Conservation (phyloP, 2,329 filamentous ascomycete species). For the Diaporthe vaccinii region DNA sequence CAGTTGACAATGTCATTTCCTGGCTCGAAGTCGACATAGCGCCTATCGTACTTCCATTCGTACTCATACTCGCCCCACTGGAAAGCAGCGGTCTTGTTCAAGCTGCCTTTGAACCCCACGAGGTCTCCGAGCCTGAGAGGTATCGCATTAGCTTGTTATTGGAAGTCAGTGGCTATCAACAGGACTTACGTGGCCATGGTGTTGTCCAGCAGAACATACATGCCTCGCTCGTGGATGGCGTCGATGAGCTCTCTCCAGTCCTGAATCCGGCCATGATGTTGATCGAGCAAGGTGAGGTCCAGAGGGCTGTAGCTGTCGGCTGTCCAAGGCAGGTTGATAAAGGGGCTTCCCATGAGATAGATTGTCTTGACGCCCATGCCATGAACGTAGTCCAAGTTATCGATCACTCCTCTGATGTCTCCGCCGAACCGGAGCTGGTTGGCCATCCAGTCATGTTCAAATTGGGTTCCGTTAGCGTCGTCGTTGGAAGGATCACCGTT, state of each 20-base stretch:
- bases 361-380: constrained; percentile 73
- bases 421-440: constrained; percentile 74
- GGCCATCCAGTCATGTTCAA: constrained; percentile 69
- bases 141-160: background rate
- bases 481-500: constrained; percentile 75
- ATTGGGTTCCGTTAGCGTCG: constrained; percentile 70
- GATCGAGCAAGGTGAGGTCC: constrained; percentile 73
- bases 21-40: constrained; percentile 71
- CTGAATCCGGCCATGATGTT: constrained; percentile 71
- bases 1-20: constrained; percentile 68
- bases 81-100: constrained; percentile 71
- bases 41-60: constrained; percentile 65
- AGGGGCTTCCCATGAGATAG: constrained; percentile 71
- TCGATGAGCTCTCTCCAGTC: constrained; percentile 69
- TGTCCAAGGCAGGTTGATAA: constrained; percentile 74
- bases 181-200: constrained; percentile 70
- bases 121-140: constrained; percentile 65
- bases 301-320: constrained; percentile 68
- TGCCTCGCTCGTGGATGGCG: constrained; percentile 71
- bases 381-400: constrained; percentile 72
- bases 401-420: constrained; percentile 66
- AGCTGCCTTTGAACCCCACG: constrained; percentile 71
- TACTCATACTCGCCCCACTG: constrained; percentile 68
- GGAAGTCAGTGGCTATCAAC: rapidly evolving
- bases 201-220: constrained; percentile 77